Evolutionary conservation across 345 rosid genomes (phyloP), one percentile per base, ranked within the genome.

Genomic region (Dipteronia sinensis): DNA sequence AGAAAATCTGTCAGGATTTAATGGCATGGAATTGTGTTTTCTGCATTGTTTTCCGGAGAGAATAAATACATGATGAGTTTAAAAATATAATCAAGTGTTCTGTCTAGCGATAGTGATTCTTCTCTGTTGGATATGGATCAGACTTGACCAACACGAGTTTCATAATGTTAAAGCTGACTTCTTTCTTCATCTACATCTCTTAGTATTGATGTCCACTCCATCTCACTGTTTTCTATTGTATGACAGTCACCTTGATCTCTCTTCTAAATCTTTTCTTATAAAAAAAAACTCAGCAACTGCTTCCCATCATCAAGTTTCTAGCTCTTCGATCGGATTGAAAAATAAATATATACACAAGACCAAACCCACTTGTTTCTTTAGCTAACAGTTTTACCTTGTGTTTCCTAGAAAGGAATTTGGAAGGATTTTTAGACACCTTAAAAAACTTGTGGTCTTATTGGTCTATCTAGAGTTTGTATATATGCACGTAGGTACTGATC

Each of bases 21-120:
- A 63, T 71, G 67, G 76, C 71, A 53, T 72, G 29, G 70, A 71
- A 27, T 58, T 71, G 59, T 68, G 34, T 77, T 66, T 77, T 46
- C 46, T 75, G 79, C 86, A 74, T 84, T 67, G 82, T 76, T 85
- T 81, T 85, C 80, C 64, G 80, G 71, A 79, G 51, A 59, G 53
- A 81, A 78, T 71, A 78, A 76, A 76, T 76, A 71, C 74, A 78
- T 34, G 27, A 34, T 4, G 42, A 55, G 19, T 12, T 38, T 10
- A 58, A 58, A 46, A 44, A 31, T 51, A 65, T 17, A 59, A 59
- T 58, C 2, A 62, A 55, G 70, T 46, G 71, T 34, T 82, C 80
- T 75, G 40, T 81, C 72, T 22, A 8, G 23, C 10, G 51, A 25
- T 44, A 69, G 70, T 16, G 58, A 69, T 71, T 80, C 77, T 67